Conservation (phyloP, 139 green algal genomes). For the Coccomyxa sp. region DNA sequence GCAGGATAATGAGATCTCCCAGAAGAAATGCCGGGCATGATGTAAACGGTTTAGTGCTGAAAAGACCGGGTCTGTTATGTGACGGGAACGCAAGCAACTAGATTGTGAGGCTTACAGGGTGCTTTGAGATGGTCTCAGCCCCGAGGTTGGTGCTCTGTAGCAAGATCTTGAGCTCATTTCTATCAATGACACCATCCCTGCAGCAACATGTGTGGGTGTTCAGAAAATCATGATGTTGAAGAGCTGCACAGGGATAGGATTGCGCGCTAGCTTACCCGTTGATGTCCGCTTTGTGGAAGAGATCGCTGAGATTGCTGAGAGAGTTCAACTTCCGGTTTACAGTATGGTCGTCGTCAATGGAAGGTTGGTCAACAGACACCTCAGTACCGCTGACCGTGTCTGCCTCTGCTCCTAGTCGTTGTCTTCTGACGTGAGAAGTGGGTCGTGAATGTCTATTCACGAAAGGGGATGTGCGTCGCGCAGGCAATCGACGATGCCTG, state of each 20-base stretch:
- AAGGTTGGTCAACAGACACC: too few species aligned
- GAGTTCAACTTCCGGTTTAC: neutral
- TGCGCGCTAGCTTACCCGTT: neutral
- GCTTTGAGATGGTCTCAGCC: neutral
- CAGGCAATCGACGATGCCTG: too few species aligned
- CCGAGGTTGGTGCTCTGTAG: constrained; percentile 4
- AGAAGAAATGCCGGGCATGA: neutral
- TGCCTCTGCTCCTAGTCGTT: too few species aligned
- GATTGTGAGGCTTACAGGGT: neutral
- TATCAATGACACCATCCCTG: constrained; percentile 25
- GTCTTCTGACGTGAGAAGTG: too few species aligned
- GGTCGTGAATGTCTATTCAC: too few species aligned
- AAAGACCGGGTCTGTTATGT: too few species aligned
- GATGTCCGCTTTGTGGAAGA: constrained; percentile 10
- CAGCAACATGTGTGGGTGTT: neutral
- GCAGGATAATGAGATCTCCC: too few species aligned
- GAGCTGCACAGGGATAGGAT: neutral
- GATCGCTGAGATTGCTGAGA: neutral
- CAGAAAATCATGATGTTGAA: neutral
- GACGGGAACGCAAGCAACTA: too few species aligned
- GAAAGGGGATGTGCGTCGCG: too few species aligned
- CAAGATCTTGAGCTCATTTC: constrained; percentile 9
- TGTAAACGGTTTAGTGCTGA: too few species aligned
- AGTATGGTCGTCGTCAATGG: neutral
- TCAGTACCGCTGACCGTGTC: too few species aligned